phyloP scores from a whole-genome alignment of 257 asterid genomes.

The Gynochthodes officinalis region DNA sequence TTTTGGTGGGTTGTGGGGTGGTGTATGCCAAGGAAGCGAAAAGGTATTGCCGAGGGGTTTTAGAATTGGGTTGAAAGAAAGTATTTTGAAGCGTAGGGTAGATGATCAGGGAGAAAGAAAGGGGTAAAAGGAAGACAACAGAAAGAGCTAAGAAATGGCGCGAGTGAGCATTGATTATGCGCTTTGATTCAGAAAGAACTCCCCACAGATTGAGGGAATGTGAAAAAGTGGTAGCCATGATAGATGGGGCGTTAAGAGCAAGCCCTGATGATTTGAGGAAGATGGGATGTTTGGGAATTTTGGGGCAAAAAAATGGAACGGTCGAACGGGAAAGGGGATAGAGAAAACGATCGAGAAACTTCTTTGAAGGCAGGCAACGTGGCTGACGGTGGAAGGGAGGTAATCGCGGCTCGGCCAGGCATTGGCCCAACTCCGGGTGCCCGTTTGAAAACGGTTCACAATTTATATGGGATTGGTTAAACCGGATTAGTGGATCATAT shows the following conservation, averaged over 20 bases:
- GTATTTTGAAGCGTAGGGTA: slow-evolving; percentile 40
- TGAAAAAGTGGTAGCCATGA: slow-evolving; percentile 8
- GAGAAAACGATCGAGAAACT: background rate
- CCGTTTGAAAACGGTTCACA: background rate
- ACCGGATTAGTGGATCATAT: too few species aligned
- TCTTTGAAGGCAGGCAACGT: background rate
- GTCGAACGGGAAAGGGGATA: background rate
- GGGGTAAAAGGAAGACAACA: slow-evolving; percentile 57
- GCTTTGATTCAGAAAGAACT: slow-evolving; percentile 55
- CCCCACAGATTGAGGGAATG: slow-evolving; percentile 50
- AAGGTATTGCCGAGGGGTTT: slow-evolving; percentile 28
- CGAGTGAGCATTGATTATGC: slow-evolving; percentile 57
- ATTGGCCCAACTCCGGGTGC: too few species aligned
- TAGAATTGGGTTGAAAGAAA: slow-evolving; percentile 25
- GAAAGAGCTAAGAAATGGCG: slow-evolving; percentile 64
- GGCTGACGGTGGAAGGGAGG: background rate
- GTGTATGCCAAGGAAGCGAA: slow-evolving; percentile 18
- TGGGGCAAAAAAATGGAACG: background rate
- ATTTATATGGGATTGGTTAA: background rate
- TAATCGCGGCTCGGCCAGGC: too few species aligned
- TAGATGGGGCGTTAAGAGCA: background rate
- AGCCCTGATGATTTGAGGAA: background rate
- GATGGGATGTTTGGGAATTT: background rate
- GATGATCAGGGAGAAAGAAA: slow-evolving; percentile 42
- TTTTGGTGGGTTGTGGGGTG: slow-evolving; percentile 23